Evolutionary conservation across 495 filamentous ascomycete species (phyloP), one percentile per base, ranked within the genome.

Genomic region (Penicillium soppii): DNA sequence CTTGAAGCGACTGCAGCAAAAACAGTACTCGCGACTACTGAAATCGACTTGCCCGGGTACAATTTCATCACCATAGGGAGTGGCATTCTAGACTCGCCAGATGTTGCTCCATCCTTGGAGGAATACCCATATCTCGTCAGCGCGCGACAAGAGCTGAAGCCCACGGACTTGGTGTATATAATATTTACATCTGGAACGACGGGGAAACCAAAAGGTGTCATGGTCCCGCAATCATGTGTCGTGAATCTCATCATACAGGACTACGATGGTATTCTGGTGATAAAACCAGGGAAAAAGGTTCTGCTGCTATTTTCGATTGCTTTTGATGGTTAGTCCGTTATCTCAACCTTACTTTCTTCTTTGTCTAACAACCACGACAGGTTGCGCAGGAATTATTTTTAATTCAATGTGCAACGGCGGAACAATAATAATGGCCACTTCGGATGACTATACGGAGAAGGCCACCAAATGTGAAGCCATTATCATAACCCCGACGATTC

Each of bases 401-500:
- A 25, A 42, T n/a, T 45, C 50, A 0, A 32, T 62, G 4, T 52
- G 55, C 43, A 27, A 62, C 29, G 66, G 63, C 1, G 56, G n/a
- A n/a, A n/a, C n/a, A n/a, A n/a, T n/a, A n/a, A n/a, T n/a, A n/a
- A n/a, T n/a, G n/a, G n/a, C n/a, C 51, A 20, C 44, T 44, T 16
- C 25, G 60, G 10, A 46, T 65, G 1, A n/a, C 41, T 66, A 9
- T 56, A 63, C n/a, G n/a, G n/a, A n/a, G n/a, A 5, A 32, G 22
- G 37, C 59, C 52, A 15, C 38, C 10, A 41, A 23, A 12, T 21
- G 38, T 63, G 39, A 32, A 46, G 22, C 54, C 21, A 51, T 64
- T 46, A 21, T 61, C 15, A 10, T 45, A 4, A 61, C 62, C 4
- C 59, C 62, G 27, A 55, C 54, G 13, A 47, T 62, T 39, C 43